Conservation (phyloP, 2,329 filamentous ascomycete species). For the Alternaria longipes region DNA sequence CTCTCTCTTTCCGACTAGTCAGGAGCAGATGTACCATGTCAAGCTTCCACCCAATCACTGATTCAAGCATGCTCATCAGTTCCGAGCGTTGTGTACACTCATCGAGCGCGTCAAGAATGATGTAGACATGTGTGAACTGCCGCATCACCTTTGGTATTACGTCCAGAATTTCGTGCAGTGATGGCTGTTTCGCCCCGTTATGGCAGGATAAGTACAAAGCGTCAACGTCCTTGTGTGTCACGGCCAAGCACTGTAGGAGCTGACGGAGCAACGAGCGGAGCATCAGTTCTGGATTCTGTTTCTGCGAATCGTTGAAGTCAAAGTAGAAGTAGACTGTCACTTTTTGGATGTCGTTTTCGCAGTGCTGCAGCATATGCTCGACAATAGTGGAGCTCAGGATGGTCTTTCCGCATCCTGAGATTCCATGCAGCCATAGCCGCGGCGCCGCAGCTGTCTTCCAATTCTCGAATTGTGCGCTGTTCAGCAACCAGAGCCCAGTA, state of each 20-base stretch:
- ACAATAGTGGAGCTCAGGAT: constrained; percentile 53
- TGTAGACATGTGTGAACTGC: constrained; percentile 27
- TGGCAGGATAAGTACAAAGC: constrained; percentile 27
- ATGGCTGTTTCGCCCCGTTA: constrained; percentile 27
- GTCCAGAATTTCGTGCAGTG: constrained; percentile 30
- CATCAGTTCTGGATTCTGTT: constrained; percentile 48
- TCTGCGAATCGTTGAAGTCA: constrained; percentile 51
- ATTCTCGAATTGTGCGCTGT: constrained; percentile 29
- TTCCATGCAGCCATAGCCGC: constrained; percentile 53
- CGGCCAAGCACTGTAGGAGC: constrained; percentile 33
- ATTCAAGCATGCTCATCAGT: constrained; percentile 33
- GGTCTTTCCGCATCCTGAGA: constrained; percentile 56
- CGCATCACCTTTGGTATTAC: constrained; percentile 36
- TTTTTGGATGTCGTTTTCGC: constrained; percentile 9
- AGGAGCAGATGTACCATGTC: constrained; percentile 36
- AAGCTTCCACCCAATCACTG: constrained; percentile 31
- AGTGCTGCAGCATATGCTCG: constrained; percentile 35
- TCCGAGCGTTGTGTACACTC: constrained; percentile 35
- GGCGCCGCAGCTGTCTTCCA: constrained; percentile 46
- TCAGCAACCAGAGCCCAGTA: constrained; percentile 51
- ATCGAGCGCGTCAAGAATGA: constrained; percentile 42
- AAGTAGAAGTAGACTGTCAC: constrained; percentile 42
- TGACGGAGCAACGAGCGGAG: constrained; percentile 52
- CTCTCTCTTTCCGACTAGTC: constrained; percentile 41
- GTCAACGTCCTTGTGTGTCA: constrained; percentile 30